A percentile compares a stretch with the other conserved stretches of the same genome.
phyloP scores from a whole-genome alignment of 176 grass and related monocot genomes.

The Musa troglodytarum region DNA sequence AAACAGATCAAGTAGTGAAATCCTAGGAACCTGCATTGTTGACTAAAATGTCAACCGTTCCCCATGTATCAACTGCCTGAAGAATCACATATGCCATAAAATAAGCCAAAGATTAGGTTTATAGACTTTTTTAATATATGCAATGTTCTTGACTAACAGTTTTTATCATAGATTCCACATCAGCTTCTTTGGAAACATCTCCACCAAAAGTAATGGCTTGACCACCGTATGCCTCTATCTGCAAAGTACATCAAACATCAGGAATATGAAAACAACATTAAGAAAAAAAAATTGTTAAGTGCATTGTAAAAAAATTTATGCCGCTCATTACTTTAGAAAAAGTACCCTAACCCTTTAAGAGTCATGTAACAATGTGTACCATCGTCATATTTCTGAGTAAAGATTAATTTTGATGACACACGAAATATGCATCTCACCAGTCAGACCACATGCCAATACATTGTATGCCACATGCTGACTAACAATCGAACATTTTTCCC shows the following conservation, averaged over 20 bases:
- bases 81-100: constrained; percentile 16
- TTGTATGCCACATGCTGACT: neutral
- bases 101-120: neutral
- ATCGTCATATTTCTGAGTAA: neutral
- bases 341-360: neutral
- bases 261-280: no score
- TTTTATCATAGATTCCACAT: constrained; percentile 97
- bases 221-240: constrained; percentile 84
- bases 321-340: neutral
- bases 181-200: constrained; percentile 94
- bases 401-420: neutral
- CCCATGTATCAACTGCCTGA: constrained; percentile 84
- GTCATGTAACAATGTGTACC: neutral
- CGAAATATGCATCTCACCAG: neutral
- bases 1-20: constrained; percentile 9
- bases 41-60: constrained; percentile 85
- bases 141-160: constrained; percentile 47
- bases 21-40: constrained; percentile 78
- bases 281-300: neutral
- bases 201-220: constrained; percentile 86
- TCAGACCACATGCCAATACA: neutral
- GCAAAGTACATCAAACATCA: neutral
- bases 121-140: neutral
- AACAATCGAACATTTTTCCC: neutral
- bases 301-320: neutral